These are phyloP conservation scores for Inosperma sp. DNA, from an alignment of 768 basidiomycete species.

Conservation along the genomic window DNA sequence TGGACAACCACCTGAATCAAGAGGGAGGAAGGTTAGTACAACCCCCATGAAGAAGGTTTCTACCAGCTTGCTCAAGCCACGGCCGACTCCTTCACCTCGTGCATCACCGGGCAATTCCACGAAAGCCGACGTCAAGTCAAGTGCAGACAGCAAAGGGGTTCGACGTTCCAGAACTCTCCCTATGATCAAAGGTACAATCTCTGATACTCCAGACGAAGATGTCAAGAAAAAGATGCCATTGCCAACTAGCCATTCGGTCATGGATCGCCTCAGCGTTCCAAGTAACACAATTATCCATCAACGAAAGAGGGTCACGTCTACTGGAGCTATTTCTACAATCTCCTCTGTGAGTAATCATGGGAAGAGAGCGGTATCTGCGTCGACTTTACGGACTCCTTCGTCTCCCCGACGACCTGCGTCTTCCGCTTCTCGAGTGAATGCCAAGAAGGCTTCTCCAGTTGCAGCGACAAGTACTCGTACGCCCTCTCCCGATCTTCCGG, in stretches of 20 bases:
- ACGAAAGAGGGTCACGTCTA: conserved; percentile 19
- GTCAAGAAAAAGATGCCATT: conserved; percentile 22
- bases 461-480: conserved; percentile 26
- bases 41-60: conserved; percentile 12
- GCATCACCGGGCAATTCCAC: background rate
- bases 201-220: conserved; percentile 8
- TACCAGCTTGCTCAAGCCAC: background rate
- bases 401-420: conserved; percentile 14
- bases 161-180: conserved; percentile 30
- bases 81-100: conserved; percentile 3
- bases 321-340: conserved; percentile 8
- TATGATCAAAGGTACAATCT: conserved; percentile 3
- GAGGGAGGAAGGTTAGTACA: conserved; percentile 8
- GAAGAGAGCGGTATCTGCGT: conserved; percentile 1
- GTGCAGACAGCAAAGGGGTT: conserved; percentile 19
- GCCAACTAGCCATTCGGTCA: conserved; percentile 15
- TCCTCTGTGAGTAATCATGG: conserved; percentile 9
- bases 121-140: conserved; percentile 8
- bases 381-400: conserved; percentile 16
- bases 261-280: conserved; percentile 13
- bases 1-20: background rate
- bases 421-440: conserved; percentile 7
- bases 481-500: conserved; percentile 42
- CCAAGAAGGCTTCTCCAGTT: background rate
- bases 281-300: conserved; percentile 21